These are phyloP conservation scores for Diaporthe humulicola DNA, from an alignment of 2,329 filamentous ascomycete genomes.

Conservation along the genomic window DNA sequence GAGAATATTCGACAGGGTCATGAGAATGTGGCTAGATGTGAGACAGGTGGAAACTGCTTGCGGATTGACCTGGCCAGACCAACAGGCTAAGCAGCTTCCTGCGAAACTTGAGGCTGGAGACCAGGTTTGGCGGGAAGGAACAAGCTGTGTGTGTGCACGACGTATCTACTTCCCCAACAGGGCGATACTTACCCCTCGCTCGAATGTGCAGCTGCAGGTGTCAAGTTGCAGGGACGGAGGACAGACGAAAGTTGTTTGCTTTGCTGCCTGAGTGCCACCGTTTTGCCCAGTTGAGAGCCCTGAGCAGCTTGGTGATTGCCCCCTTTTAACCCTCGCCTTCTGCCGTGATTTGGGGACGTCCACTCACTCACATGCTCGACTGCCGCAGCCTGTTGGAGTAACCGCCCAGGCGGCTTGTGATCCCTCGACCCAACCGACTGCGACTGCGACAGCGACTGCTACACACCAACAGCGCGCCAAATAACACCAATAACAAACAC, in stretches of 20 bases:
- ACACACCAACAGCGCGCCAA: background rate
- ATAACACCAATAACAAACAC: slow-evolving; percentile 3
- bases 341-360: background rate
- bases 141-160: background rate
- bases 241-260: background rate
- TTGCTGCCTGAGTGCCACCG: slow-evolving; percentile 3
- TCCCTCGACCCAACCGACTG: background rate
- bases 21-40: background rate
- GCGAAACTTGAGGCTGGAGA: background rate
- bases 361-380: background rate
- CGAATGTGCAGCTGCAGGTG: background rate
- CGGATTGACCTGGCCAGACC: background rate
- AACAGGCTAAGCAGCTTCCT: background rate
- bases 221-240: too few relatives aligned
- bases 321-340: slow-evolving; percentile 23
- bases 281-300: background rate
- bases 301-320: background rate
- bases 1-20: background rate
- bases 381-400: slow-evolving; percentile 3
- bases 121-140: background rate
- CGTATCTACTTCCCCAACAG: background rate
- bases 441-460: background rate
- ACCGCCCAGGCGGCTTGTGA: slow-evolving; percentile 22
- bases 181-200: background rate
- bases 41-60: slow-evolving; percentile 17